Evolutionary conservation across 306 rosid species (phyloP).

Genomic region (Potentilla sterilis): DNA sequence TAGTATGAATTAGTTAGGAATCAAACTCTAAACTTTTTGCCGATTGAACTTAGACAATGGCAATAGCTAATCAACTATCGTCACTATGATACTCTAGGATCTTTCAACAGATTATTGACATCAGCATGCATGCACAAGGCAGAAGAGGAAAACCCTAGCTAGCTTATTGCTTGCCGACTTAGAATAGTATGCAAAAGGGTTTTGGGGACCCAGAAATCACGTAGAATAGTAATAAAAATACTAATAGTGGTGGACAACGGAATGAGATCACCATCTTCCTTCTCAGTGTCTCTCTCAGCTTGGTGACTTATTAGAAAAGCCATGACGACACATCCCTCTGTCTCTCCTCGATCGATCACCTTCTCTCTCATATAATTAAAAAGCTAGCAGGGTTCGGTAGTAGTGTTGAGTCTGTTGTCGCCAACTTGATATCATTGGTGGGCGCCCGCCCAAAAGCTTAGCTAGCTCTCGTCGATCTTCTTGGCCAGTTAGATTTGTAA

Average conservation of each 20-base stretch:
- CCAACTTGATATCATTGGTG: conserved; percentile 7
- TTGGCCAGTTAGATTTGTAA: not conserved
- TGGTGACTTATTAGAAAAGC: conserved; percentile 15
- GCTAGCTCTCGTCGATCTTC: not conserved
- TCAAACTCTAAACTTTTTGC: no score
- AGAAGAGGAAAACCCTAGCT: not conserved
- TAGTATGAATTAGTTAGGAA: no score
- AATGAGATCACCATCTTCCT: conserved; percentile 14
- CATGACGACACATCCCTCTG: conserved; percentile 8
- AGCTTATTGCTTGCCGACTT: conserved; percentile 3
- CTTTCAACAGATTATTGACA: not conserved
- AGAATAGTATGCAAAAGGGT: not conserved
- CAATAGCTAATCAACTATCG: no score
- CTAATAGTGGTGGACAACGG: conserved; percentile 6
- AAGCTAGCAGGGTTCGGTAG: not conserved
- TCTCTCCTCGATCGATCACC: not conserved
- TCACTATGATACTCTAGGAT: no score
- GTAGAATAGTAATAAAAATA: not conserved
- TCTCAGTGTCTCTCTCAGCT: not conserved
- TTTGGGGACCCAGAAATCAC: conserved; percentile 17
- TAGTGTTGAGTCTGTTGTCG: not conserved
- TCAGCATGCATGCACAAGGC: not conserved
- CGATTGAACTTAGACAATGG: no score
- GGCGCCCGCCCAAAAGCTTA: not conserved
- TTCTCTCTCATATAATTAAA: not conserved